Evolutionary conservation across 2,329 filamentous ascomycete species (phyloP), one percentile per base, ranked within the genome.

Genomic region (Scedosporium boydii): DNA sequence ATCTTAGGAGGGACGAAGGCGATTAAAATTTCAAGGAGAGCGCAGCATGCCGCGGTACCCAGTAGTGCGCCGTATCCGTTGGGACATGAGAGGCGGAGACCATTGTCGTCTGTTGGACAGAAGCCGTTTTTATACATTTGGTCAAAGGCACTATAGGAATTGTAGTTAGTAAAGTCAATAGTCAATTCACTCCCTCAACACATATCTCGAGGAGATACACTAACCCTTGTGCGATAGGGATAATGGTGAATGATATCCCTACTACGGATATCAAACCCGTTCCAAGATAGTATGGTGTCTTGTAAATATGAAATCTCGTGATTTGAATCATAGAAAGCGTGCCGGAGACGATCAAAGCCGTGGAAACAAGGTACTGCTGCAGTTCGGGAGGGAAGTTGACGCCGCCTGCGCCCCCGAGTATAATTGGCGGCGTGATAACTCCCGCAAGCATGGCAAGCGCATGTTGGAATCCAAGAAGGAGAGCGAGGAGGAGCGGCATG

Each of bases 191-290:
- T 6, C 10, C 9, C 4, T 14, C 34, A 4, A n/a, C 7, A 21
- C 6, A n/a, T 14, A 51, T n/a, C 27, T 16, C 16, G 38, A 21
- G 9, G 12, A 23, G 23, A 23, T 16, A 1, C 23, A 60, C 64
- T 60, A 61, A 65, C 64, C 89, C 88, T 38, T 82, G 82, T 1
- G 89, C 88, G 27, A 92, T 85, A 3, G 88, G 84, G 64, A 93
- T 90, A 64, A 89, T 87, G 56, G 88, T 81, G 70, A 93, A 93
- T 0, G 89, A 90, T 16, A 91, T 88, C 16, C 88, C 89, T 3
- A 91, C 88, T 3, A 92, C 91, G 0, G 88, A 91, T 63, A 95
- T 86, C 26, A 95, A 76, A 2, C 91, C 91, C 0, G 91, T 95
- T 10, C 91, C 89, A 64, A 92, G 75, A 66, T 85, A 90, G 71